These are phyloP conservation scores for Podila epicladia DNA, from an alignment of 192 early-diverging fungal species.

Conservation along the genomic window DNA sequence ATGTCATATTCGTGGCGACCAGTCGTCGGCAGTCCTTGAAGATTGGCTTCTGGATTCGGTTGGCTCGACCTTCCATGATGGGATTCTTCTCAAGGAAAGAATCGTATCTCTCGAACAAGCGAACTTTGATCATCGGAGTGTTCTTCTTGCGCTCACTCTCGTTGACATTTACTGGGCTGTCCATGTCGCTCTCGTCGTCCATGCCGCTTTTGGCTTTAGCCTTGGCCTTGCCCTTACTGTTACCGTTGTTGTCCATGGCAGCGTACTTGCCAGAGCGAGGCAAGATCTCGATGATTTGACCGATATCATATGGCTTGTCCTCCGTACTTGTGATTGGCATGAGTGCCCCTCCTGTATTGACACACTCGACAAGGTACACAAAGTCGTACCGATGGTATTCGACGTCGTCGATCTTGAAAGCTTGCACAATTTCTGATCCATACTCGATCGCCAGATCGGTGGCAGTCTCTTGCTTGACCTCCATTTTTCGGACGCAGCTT, in stretches of 20 bases:
- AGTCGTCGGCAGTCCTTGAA: slow-evolving; percentile 19
- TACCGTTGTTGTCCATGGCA: background rate
- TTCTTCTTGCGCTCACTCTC: no score
- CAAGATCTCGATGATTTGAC: slow-evolving; percentile 56
- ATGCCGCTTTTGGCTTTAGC: background rate
- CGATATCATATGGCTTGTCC: slow-evolving; percentile 62
- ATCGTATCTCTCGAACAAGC: slow-evolving; percentile 52
- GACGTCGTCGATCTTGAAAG: slow-evolving; percentile 23
- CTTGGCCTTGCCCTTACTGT: background rate
- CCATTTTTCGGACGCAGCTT: slow-evolving; percentile 11
- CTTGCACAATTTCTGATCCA: no score
- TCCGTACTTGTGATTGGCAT: background rate
- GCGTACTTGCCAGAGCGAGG: no score
- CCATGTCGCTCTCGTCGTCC: background rate
- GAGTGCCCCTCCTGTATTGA: background rate
- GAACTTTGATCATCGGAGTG: slow-evolving; percentile 41
- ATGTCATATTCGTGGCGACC: background rate
- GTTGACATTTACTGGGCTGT: no score
- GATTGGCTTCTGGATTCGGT: slow-evolving; percentile 7
- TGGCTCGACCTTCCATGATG: background rate
- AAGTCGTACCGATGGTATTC: slow-evolving; percentile 67
- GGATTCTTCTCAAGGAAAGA: slow-evolving; percentile 5
- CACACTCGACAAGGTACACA: slow-evolving; percentile 62
- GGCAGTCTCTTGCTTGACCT: background rate
- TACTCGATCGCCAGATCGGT: no score